Base-by-base conservation (phyloP, 2,329 filamentous ascomycete genomes). In the Diaporthe longicolla region DNA sequence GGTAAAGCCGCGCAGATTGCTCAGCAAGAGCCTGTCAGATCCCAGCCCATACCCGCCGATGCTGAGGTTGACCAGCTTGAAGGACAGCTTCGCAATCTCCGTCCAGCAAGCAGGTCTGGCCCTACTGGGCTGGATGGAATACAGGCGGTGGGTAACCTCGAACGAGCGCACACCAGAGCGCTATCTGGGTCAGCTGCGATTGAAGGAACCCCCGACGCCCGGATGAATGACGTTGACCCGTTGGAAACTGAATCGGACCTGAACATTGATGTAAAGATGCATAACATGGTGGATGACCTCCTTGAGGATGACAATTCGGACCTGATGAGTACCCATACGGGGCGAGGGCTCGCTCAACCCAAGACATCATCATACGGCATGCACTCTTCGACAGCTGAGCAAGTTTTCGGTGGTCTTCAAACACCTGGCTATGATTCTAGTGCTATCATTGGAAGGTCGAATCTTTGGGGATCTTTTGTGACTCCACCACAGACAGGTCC, bases 341-440 rank as follows among this genome's bases (percentile, higher is more conserved):
- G 88, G 74, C 79, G 79, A 75, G 63, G 76, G 2, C 32, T 43
- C 37, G 13, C 24, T 57, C 65, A 59, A 70, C 11, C 70, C 79
- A 9, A 73, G 35, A 52, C 86, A 89, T 83, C 87, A 4, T 89
- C 87, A 2, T 90, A 90, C 75, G 89, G 87, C 21, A 89, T 90
- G 88, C 85, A 88, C 77, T 87, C 86, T 13, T 79, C 82, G 3
- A 88, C 86, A 10, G 86, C 88, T 35, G 86, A 88, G 63, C 87
- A 88, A 24, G 77, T 88, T 2, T 89, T 89, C 76, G 86, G 83
- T 37, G 81, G 83, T 55, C 77, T 85, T 55, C 81, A 79, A 19
- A 78, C 40, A 13, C 72, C 61, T 71, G 65, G 32, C 8, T 37
- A 32, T 6, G 21, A 9, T 8, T 37, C 50, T 26, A 32, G 43